These are phyloP conservation scores for Alternaria metachromatica DNA, from an alignment of 2,329 filamentous ascomycete species.

Conservation along the genomic window DNA sequence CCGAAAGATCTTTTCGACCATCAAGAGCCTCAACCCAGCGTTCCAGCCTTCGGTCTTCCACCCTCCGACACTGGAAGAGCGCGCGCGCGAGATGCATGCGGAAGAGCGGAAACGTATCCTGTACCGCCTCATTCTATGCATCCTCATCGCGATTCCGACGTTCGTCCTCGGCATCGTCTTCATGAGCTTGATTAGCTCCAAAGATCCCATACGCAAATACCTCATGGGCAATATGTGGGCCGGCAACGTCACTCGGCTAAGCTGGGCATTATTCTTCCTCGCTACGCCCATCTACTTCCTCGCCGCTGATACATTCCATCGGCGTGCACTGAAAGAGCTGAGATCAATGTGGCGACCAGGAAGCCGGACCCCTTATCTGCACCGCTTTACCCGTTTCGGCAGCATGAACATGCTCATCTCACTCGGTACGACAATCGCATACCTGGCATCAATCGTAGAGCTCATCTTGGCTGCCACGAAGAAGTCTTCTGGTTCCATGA, in stretches of 20 bases:
- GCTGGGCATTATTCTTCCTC: conserved; percentile 80
- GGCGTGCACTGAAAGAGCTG: conserved; percentile 79
- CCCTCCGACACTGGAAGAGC: conserved; percentile 82
- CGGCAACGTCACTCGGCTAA: conserved; percentile 74
- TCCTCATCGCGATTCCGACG: conserved; percentile 76
- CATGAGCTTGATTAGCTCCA: conserved; percentile 77
- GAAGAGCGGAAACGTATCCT: conserved; percentile 73
- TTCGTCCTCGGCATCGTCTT: conserved; percentile 89
- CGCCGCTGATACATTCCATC: conserved; percentile 84
- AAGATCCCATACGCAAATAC: conserved; percentile 65
- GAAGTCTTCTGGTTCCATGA: conserved; percentile 41
- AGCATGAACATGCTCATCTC: conserved; percentile 97
- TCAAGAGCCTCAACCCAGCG: conserved; percentile 69
- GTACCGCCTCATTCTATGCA: conserved; percentile 72
- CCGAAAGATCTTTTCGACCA: conserved; percentile 72
- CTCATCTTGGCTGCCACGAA: conserved; percentile 65
- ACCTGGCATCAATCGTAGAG: conserved; percentile 80
- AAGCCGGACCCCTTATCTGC: conserved; percentile 74
- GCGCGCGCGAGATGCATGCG: conserved; percentile 73
- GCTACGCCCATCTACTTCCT: conserved; percentile 88
- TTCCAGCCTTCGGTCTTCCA: conserved; percentile 77
- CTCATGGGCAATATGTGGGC: conserved; percentile 74
- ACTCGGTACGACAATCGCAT: conserved; percentile 85
- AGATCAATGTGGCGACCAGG: conserved; percentile 76
- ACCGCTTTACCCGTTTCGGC: conserved; percentile 88